Percentiles rank a stretch among this genome's conserved stretches.
These are phyloP conservation scores for Triticum dicoccoides DNA, from an alignment of 176 grass and related monocot species.

Conservation along the genomic window DNA sequence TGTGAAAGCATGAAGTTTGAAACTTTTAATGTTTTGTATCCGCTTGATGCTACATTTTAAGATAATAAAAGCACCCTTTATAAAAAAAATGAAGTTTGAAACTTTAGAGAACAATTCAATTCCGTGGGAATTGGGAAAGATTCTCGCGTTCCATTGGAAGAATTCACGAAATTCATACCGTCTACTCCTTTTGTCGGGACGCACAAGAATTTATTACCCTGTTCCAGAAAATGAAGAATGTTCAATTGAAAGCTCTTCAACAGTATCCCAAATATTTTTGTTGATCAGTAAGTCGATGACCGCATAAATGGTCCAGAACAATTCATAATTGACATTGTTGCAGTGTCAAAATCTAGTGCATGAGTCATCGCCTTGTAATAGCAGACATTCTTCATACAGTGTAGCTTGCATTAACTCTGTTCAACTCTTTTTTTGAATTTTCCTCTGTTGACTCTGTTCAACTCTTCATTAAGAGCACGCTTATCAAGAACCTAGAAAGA, in stretches of 20 bases:
- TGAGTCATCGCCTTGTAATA: not conserved
- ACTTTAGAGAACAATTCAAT: not conserved
- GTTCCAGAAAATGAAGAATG: not conserved
- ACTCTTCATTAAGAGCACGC: not conserved
- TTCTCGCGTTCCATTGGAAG: not conserved
- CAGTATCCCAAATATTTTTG: not conserved
- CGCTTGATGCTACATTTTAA: too few relatives aligned
- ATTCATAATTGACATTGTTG: constrained; percentile 8
- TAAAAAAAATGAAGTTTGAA: too few relatives aligned
- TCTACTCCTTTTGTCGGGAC: not conserved
- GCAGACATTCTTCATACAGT: not conserved
- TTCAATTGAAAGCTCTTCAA: not conserved
- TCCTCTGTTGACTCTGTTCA: not conserved
- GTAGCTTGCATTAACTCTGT: not conserved
- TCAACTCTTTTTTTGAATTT: not conserved
- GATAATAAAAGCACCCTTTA: too few relatives aligned
- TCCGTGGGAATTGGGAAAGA: not conserved
- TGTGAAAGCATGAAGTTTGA: too few relatives aligned
- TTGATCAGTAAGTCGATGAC: not conserved
- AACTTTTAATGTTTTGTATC: not conserved
- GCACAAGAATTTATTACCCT: not conserved
- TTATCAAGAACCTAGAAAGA: not conserved
- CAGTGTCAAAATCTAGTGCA: not conserved
- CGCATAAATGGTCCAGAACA: not conserved
- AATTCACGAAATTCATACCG: not conserved